Conservation (phyloP, 1,284 basidiomycete genomes). For the Cystobasidiaceae sp. region DNA sequence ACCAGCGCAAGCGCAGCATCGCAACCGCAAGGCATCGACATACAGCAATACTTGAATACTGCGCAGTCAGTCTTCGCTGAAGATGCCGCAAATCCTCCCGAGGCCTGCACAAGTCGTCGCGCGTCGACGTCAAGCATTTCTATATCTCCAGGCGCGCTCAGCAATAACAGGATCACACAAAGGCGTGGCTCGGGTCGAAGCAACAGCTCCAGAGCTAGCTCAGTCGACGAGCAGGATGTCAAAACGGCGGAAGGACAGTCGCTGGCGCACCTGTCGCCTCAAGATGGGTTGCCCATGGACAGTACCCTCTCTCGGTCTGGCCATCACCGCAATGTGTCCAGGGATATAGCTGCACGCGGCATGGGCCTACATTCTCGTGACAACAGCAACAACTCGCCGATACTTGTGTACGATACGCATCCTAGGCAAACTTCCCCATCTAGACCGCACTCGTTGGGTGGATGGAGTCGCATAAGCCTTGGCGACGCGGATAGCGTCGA, state of each 20-base stretch:
- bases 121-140: conserved; percentile 7
- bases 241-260: background rate
- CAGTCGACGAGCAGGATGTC: background rate
- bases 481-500: too few relatives aligned
- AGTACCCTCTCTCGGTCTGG: background rate
- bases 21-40: too few relatives aligned
- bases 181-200: conserved; percentile 4
- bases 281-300: background rate
- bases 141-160: background rate
- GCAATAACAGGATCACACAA: background rate
- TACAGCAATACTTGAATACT: too few relatives aligned
- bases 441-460: too few relatives aligned
- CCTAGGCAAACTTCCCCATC: too few relatives aligned
- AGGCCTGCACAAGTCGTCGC: background rate
- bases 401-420: too few relatives aligned
- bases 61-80: background rate
- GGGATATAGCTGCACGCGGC: too few relatives aligned
- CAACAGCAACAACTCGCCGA: too few relatives aligned
- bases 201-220: conserved; percentile 1
- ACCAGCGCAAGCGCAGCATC: too few relatives aligned
- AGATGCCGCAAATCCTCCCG: background rate
- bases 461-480: too few relatives aligned
- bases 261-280: background rate
- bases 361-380: too few relatives aligned
- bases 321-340: background rate